A percentile compares a stretch with the other conserved stretches of the same genome.
These are phyloP conservation scores for Hypsizygus ulmarius DNA, from an alignment of 1,284 basidiomycete genomes.

Conservation along the genomic window DNA sequence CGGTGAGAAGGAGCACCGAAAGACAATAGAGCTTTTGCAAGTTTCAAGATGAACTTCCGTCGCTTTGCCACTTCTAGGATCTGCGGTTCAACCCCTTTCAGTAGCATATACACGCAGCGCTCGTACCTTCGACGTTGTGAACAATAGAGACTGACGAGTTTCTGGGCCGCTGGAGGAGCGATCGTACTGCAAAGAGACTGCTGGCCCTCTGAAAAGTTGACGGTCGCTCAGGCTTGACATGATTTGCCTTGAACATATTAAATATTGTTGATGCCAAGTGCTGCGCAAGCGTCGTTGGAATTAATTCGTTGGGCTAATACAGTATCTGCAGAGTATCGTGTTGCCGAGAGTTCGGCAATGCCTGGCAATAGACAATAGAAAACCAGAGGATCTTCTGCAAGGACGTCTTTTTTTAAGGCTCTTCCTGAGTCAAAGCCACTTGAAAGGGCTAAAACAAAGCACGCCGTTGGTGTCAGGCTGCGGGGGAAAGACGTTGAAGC, in stretches of 20 bases:
- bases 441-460: too few relatives aligned
- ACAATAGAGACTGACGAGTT: constrained; percentile 28
- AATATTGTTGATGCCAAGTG: neutral
- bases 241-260: neutral
- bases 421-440: too few relatives aligned
- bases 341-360: too few relatives aligned
- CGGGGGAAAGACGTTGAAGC: too few relatives aligned
- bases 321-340: too few relatives aligned
- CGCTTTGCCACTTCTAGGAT: constrained; percentile 55
- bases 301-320: too few relatives aligned
- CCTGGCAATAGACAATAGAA: too few relatives aligned
- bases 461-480: too few relatives aligned
- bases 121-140: constrained; percentile 37
- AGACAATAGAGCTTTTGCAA: constrained; percentile 77
- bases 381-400: too few relatives aligned
- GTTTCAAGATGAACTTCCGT: constrained; percentile 75
- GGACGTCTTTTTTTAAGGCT: too few relatives aligned
- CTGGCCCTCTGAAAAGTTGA: constrained; percentile 1
- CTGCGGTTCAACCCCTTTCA: neutral
- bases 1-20: constrained; percentile 88
- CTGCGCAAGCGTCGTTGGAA: too few relatives aligned
- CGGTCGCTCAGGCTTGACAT: neutral
- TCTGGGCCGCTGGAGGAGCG: constrained; percentile 20
- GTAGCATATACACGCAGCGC: too few relatives aligned
- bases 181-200: constrained; percentile 16